A percentile compares a stretch with the other conserved stretches of the same genome.
Evolutionary conservation across 2,329 filamentous ascomycete species (phyloP).

Genomic region (Neobulgaria alba): DNA sequence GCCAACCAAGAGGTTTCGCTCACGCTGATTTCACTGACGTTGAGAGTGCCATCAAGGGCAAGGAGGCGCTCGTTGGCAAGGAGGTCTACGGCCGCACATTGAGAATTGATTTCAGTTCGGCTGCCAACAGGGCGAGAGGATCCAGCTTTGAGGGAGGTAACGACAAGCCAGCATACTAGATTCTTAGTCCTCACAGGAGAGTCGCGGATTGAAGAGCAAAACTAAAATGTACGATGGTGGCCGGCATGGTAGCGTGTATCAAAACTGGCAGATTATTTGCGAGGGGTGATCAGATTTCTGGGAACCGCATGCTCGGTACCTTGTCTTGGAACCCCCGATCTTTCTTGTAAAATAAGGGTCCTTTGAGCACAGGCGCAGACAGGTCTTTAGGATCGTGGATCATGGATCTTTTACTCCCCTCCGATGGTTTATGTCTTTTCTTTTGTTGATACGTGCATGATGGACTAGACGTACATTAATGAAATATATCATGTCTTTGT

Average conservation of each 20-base stretch:
- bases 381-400: not conserved
- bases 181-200: not conserved
- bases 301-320: slow-evolving; percentile 13
- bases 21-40: slow-evolving; percentile 71
- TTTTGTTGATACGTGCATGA: too few relatives aligned
- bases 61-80: slow-evolving; percentile 45
- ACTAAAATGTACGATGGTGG: not conserved
- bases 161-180: not conserved
- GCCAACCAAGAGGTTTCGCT: slow-evolving; percentile 74
- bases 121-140: slow-evolving; percentile 5
- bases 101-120: slow-evolving; percentile 49
- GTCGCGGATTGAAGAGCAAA: not conserved
- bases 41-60: slow-evolving; percentile 53
- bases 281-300: slow-evolving; percentile 7
- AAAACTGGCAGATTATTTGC: slow-evolving; percentile 15
- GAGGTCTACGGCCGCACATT: slow-evolving; percentile 58
- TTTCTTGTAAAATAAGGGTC: slow-evolving; percentile 24
- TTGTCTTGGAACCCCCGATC: slow-evolving; percentile 20
- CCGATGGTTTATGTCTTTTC: not conserved
- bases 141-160: not conserved
- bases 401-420: not conserved
- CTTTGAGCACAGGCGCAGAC: slow-evolving; percentile 15
- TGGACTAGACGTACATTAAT: too few relatives aligned
- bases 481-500: too few relatives aligned
- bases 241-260: slow-evolving; percentile 13